phyloP scores from a whole-genome alignment of 202 grass and related monocot genomes.

The Panicum virgatum region DNA sequence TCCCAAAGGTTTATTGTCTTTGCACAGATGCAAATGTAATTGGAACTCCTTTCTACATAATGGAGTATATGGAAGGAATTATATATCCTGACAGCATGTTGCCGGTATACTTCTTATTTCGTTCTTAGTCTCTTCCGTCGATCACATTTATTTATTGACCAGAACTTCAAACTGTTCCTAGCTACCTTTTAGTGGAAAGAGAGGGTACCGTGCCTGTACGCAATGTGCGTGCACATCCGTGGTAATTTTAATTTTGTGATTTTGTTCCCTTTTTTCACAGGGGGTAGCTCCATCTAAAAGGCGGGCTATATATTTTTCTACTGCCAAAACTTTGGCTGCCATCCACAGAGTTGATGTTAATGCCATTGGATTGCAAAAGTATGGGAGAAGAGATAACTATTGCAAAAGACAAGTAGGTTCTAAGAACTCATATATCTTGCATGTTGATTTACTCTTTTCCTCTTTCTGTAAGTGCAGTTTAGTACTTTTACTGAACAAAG shows the following conservation, averaged over 20 bases:
- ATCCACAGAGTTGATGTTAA: conserved; percentile 77
- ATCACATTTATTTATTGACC: background rate
- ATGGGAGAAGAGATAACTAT: conserved; percentile 87
- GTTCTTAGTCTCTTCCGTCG: background rate
- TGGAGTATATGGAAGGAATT: conserved; percentile 86
- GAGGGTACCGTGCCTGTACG: background rate
- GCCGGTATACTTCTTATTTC: conserved; percentile 40
- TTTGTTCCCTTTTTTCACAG: conserved; percentile 34
- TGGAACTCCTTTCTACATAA: conserved; percentile 92
- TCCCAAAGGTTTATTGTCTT: conserved; percentile 87
- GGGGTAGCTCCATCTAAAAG: conserved; percentile 59
- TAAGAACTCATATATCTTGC: background rate
- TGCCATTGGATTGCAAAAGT: conserved; percentile 79
- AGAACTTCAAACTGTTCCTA: background rate
- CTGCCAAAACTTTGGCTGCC: conserved; percentile 68
- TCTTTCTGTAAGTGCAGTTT: background rate
- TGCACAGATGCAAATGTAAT: conserved; percentile 80
- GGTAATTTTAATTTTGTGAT: conserved; percentile 10
- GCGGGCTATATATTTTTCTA: conserved; percentile 63
- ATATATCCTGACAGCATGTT: conserved; percentile 72
- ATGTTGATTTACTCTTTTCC: background rate
- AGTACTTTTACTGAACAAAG: background rate
- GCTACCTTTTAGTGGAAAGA: background rate
- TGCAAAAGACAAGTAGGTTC: conserved; percentile 89
- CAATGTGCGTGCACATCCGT: background rate